Evolutionary conservation across 495 filamentous ascomycete species (phyloP), one percentile per base, ranked within the genome.

Genomic region (Neurospora sp.): DNA sequence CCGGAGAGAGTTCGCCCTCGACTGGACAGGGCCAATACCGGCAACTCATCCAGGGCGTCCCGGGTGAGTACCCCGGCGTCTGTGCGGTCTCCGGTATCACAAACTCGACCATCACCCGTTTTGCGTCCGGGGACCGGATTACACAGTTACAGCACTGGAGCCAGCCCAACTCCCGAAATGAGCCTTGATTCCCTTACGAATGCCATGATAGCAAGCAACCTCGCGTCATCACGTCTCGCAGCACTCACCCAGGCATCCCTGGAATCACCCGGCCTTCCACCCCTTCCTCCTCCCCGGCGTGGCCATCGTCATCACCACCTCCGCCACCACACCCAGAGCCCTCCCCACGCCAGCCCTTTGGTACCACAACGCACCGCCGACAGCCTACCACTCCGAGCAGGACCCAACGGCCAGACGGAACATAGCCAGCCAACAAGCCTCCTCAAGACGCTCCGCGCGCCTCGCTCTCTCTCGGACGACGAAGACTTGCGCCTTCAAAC

Each of bases 191-290:
- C 83, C 0, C 81, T 88, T 22, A 84, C 85, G 27, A 90, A 94
- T 81, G 93, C 96, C 70, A 94, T 97, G 74, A 86, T 96, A 48
- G 96, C 94, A 31, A 92, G 93, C 69, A 93, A 91, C 71, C 84
- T 96, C 5, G 95, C 94, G 48, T 91, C 94, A 7, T 88, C 91
- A 4, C 83, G 85, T 71, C 71, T 71, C 69, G 76, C 69, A 14
- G 39, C 70, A 22, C 75, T 76, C 35, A 41, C 70, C 16, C 69
- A 82, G 4, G 80, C 82, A 8, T 79, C 81, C 2, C 74, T 76
- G 7, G 71, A 73, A 31, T 73, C 77, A 37, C 76, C 79, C 0
- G 22, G 48, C 1, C 48, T 31, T 9, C 82, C 82, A 69, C 77
- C 75, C 20, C 37, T 77, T 18, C 78, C 78, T 1, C 72, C 75